Evolutionary conservation across 2,329 filamentous ascomycete genomes (phyloP).

Genomic region (Neofusicoccum sp.): DNA sequence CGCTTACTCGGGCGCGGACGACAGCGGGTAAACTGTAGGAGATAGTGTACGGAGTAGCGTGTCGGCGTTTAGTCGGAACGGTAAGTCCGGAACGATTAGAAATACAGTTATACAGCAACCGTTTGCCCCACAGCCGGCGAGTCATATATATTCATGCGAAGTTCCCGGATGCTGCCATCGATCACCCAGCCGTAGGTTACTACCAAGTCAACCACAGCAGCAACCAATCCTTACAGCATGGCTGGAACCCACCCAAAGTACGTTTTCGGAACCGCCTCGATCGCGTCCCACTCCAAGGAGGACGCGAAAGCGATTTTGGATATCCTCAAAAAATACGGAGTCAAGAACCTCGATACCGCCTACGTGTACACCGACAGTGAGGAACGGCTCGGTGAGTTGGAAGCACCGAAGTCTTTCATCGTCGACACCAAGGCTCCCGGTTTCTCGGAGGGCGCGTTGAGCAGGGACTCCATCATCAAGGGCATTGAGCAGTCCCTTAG

Average conservation of each 20-base stretch:
- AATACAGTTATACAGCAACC: too few species aligned
- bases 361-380: constrained; percentile 39
- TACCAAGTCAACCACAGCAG: too few species aligned
- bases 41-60: too few species aligned
- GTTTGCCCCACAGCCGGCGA: too few species aligned
- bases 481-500: constrained; percentile 37
- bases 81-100: too few species aligned
- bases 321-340: constrained; percentile 29
- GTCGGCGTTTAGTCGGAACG: too few species aligned
- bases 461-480: background rate
- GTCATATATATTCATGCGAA: too few species aligned
- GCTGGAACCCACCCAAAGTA: background rate
- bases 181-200: too few species aligned
- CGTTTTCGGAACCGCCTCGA: background rate
- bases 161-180: too few species aligned
- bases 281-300: background rate
- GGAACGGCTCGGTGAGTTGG: constrained; percentile 42
- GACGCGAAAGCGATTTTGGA: background rate
- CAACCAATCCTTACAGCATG: background rate
- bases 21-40: too few species aligned
- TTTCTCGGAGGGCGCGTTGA: constrained; percentile 22
- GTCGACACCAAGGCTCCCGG: constrained; percentile 49
- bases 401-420: constrained; percentile 41
- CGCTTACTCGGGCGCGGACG: too few species aligned
- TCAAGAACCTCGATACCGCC: constrained; percentile 40